Base-by-base conservation (phyloP, 225 moss, liverwort and hornwort species). In the Polytrichum commune region DNA sequence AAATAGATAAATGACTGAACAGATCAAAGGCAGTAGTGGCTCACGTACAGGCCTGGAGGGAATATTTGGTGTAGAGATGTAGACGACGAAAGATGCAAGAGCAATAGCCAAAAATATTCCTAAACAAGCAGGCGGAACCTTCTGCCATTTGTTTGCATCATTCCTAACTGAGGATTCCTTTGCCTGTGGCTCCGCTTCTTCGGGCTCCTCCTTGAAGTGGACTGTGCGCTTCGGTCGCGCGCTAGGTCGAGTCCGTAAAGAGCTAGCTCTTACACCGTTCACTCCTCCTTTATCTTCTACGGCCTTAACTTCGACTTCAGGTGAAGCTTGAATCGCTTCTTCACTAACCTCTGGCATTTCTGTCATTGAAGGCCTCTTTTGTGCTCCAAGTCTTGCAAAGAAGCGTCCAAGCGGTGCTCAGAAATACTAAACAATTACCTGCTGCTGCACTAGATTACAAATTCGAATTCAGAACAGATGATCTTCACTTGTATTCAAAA, bases 141-240 rank as follows among this genome's bases (percentile, higher is more conserved):
- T 82, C 26, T 35, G 62, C 56, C 67, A 64, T 22, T 53, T 63
- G 55, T 70, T 54, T 24, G 38, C 19, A 27, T 30, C 64, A 66
- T 79, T 77, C 32, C 19, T 57, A 22, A 10, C 24, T 64, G 74
- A 77, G 32, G 55, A 27, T 68, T 22, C 56, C 54, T 65, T 58
- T 46, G 68, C 64, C 60, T 74, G 66, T 69, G 64, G 68, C 72
- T 87, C 69, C 7, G 4, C 28, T 53, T 76, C 74, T 5, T 64
- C 78, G 60, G 56, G 62, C 29, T 87, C 83, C 33, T 87, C 87
- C 72, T 87, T 87, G 74, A 87, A 87, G 23, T 81, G 83, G 20
- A 87, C 87, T 68, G 66, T 87, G 63, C 87, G 78, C 72, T 87
- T 87, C 55, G 76, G 71, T n/a, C 87, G 76, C 1, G 81, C 73